Percentiles rank a stretch among this genome's conserved stretches.
Evolutionary conservation across 441 rosid species (phyloP).

Genomic region (Erodium chrysanthum): DNA sequence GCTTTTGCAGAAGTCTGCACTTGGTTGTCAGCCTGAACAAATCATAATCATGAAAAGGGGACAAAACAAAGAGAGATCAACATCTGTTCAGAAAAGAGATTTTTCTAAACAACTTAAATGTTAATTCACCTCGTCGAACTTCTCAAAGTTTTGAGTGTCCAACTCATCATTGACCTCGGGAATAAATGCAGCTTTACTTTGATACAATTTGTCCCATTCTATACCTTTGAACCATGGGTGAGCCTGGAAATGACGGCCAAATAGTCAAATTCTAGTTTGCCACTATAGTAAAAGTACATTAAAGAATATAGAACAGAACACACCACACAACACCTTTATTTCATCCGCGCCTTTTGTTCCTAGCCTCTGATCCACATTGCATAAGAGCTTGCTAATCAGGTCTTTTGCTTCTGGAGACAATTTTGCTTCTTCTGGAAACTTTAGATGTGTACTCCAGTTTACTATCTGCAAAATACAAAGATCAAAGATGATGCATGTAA

Average conservation of each 20-base stretch:
- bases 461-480: conserved; percentile 39
- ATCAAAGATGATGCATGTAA: conserved; percentile 22
- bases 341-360: conserved; percentile 49
- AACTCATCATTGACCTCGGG: conserved; percentile 47
- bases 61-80: not conserved
- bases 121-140: conserved; percentile 41
- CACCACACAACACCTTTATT: conserved; percentile 33
- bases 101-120: not conserved
- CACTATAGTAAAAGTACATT: not conserved
- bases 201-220: conserved; percentile 42
- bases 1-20: conserved; percentile 53
- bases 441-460: conserved; percentile 33
- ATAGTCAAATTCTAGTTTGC: not conserved
- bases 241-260: conserved; percentile 22
- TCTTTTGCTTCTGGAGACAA: conserved; percentile 46
- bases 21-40: conserved; percentile 57
- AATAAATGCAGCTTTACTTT: conserved; percentile 43
- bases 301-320: not conserved
- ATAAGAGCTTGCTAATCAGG: conserved; percentile 48
- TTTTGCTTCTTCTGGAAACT: conserved; percentile 34
- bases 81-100: not conserved
- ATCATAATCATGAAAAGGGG: conserved; percentile 13
- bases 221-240: conserved; percentile 53
- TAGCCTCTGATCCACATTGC: conserved; percentile 50
- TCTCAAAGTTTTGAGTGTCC: conserved; percentile 23